phyloP scores from a whole-genome alignment of 768 basidiomycete genomes.

The Tricholoma sp. region DNA sequence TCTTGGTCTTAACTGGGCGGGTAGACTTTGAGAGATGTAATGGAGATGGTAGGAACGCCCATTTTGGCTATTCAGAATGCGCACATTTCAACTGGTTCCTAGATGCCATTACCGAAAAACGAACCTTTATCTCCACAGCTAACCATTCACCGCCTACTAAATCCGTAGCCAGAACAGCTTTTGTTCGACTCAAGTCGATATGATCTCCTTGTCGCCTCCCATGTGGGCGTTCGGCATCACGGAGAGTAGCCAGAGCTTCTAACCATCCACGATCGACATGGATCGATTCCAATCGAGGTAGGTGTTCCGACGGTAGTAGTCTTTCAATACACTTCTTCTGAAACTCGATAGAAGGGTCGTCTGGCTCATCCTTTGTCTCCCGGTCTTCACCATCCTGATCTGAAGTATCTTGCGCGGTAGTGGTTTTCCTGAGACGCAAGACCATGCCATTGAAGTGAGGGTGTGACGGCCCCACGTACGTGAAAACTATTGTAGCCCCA shows the following conservation, averaged over 20 bases:
- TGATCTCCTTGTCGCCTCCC: slow-evolving; percentile 49
- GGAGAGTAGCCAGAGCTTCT: slow-evolving; percentile 38
- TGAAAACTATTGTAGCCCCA: slow-evolving; percentile 86
- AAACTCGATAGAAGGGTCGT: slow-evolving; percentile 45
- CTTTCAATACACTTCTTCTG: slow-evolving; percentile 58
- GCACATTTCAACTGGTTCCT: not conserved
- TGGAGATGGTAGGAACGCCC: slow-evolving; percentile 82
- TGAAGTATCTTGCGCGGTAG: slow-evolving; percentile 1
- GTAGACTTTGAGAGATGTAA: slow-evolving; percentile 57
- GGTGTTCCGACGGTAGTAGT: slow-evolving; percentile 54
- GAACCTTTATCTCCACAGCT: slow-evolving; percentile 90
- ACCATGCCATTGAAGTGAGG: slow-evolving; percentile 57
- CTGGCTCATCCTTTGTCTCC: slow-evolving; percentile 23
- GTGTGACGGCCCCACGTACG: slow-evolving; percentile 58
- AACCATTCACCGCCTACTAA: slow-evolving; percentile 61
- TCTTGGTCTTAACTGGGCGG: slow-evolving; percentile 52
- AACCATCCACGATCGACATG: slow-evolving; percentile 55
- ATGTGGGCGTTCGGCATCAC: slow-evolving; percentile 49
- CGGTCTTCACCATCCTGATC: not conserved
- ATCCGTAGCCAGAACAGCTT: slow-evolving; percentile 76
- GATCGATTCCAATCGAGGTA: slow-evolving; percentile 55
- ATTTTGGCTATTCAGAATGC: slow-evolving; percentile 76
- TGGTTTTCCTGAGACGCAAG: slow-evolving; percentile 69
- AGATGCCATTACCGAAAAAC: slow-evolving; percentile 5
- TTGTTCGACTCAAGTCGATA: slow-evolving; percentile 50